Base-by-base conservation (phyloP, 2,329 filamentous ascomycete species). In the Taxawa tesnikishii region DNA sequence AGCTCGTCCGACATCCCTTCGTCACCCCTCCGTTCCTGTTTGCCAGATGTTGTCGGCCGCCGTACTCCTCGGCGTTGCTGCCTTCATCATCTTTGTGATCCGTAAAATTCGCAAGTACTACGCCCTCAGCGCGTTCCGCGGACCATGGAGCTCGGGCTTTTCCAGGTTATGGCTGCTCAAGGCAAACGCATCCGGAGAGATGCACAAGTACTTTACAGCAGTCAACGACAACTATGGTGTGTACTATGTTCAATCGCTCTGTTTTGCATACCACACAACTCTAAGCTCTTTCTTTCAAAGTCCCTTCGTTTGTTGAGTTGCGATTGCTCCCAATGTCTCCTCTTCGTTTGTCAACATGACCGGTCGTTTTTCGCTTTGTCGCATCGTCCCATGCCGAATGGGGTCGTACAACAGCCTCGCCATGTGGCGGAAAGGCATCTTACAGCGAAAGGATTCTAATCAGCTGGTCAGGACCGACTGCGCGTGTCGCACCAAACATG, bases 191-290 rank as follows among this genome's bases (percentile, higher is more conserved):
- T 54, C 50, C 29, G 56, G 55, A 5, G 41, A 49, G 30, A 58
- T 59, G 53, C 49, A 60, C 40, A 43, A 46, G 32, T 41, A 46
- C 18, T 59, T 58, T 38, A 54, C 50, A 15, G 47, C 43, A 6
- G 41, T 58, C 26, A 58, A 53, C 32, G 40, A 44, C 23, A 47
- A 51, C 40, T 51, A 58, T 45, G 57, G 56, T 55, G 31, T 47
- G 49, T 47, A 21, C 10, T n/a, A 23, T 12, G 25, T 17, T 15
- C 23, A 21, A 28, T 12, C n/a, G n/a, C n/a, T n/a, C n/a, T n/a
- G n/a, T n/a, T n/a, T n/a, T n/a, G n/a, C n/a, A n/a, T n/a, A n/a
- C n/a, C n/a, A n/a, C n/a, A n/a, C n/a, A n/a, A n/a, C n/a, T n/a
- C n/a, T n/a, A n/a, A n/a, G n/a, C n/a, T n/a, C n/a, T n/a, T n/a